Percentiles rank a stretch among this genome's conserved stretches.
These are phyloP conservation scores for Coccomyxa sp. DNA, from an alignment of 139 green algal species.

Conservation along the genomic window DNA sequence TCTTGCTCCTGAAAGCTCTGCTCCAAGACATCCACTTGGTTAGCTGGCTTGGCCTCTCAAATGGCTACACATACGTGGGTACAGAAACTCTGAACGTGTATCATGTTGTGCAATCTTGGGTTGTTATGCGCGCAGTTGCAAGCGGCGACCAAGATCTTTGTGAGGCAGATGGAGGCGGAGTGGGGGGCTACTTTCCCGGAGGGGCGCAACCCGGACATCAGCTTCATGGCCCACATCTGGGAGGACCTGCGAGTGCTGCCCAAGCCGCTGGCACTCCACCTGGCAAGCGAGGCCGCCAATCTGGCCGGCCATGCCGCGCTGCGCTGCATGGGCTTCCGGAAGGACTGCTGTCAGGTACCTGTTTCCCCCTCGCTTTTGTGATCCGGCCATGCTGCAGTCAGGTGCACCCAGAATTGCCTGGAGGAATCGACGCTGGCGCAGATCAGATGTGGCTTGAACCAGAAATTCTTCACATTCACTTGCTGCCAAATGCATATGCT, in stretches of 20 bases:
- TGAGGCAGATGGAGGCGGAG: constrained; percentile 17
- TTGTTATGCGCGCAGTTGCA: constrained; percentile 1
- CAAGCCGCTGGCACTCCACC: constrained; percentile 43
- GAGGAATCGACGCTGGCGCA: no score
- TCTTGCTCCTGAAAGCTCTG: no score
- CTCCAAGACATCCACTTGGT: no score
- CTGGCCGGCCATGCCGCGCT: constrained; percentile 10
- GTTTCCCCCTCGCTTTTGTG: no score
- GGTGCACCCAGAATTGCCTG: no score
- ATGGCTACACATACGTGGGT: no score
- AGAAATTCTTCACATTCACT: no score
- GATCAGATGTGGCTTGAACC: no score
- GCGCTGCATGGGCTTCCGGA: constrained; percentile 17
- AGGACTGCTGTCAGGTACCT: neutral
- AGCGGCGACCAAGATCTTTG: constrained; percentile 15
- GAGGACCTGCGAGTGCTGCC: constrained; percentile 36
- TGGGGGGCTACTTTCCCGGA: constrained; percentile 34
- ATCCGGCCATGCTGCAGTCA: no score
- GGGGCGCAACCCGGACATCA: constrained; percentile 25
- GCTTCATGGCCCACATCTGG: constrained; percentile 50
- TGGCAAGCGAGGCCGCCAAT: constrained; percentile 14
- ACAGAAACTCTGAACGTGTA: neutral
- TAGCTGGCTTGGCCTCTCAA: no score
- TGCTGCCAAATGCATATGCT: no score
- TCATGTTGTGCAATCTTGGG: no score